These are phyloP conservation scores for Mrakia gelida DNA, from an alignment of 768 basidiomycete species.

Conservation along the genomic window DNA sequence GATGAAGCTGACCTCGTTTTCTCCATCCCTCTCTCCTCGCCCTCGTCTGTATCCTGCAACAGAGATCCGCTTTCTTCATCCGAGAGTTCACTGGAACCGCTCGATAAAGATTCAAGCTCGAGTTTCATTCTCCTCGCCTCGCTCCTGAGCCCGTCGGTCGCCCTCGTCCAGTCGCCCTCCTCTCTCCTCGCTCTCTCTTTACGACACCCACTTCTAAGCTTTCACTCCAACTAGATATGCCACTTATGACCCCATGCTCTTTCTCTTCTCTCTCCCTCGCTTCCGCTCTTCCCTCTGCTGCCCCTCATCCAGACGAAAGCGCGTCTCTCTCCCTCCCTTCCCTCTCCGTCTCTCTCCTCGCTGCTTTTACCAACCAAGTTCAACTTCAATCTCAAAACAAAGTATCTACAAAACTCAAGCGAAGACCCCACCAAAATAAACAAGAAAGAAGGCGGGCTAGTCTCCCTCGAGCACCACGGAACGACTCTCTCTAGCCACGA, in stretches of 20 bases:
- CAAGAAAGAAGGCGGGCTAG: no score
- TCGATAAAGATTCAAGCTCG: not conserved
- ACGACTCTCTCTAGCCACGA: no score
- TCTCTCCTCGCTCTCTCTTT: not conserved
- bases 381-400: no score
- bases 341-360: no score
- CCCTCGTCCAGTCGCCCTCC: not conserved
- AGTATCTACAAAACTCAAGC: no score
- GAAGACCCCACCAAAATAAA: no score
- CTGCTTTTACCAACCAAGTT: no score
- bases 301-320: no score
- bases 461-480: no score
- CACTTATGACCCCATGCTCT: slow-evolving; percentile 15
- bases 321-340: no score
- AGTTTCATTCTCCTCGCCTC: not conserved
- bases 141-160: not conserved
- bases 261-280: not conserved
- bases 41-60: not conserved
- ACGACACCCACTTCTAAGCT: no score
- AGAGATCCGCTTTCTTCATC: slow-evolving; percentile 19
- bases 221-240: not conserved
- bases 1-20: not conserved
- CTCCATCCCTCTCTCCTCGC: not conserved
- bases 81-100: slow-evolving; percentile 17
- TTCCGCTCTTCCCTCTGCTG: not conserved